phyloP scores from a whole-genome alignment of 2,329 filamentous ascomycete genomes.

The Aotearoamyces nothofagi region DNA sequence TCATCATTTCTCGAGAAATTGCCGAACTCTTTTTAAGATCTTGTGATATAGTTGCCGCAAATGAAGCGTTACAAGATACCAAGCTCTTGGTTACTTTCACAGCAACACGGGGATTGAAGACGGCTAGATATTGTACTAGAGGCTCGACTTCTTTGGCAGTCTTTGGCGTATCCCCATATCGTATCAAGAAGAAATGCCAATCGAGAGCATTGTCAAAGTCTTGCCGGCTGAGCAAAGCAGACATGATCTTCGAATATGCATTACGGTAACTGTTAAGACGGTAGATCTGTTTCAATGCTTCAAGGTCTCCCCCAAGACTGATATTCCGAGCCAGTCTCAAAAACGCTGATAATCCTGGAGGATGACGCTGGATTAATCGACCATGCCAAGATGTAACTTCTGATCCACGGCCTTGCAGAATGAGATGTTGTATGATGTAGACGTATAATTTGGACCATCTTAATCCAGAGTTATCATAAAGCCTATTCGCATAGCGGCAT shows the following conservation, averaged over 20 bases:
- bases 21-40: slow-evolving; percentile 6
- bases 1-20: slow-evolving; percentile 18
- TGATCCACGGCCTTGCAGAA: slow-evolving; percentile 12
- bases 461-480: slow-evolving; percentile 22
- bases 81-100: slow-evolving; percentile 12
- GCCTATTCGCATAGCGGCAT: slow-evolving; percentile 23
- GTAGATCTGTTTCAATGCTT: slow-evolving; percentile 26
- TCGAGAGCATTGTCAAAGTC: slow-evolving; percentile 23
- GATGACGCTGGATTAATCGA: slow-evolving; percentile 12
- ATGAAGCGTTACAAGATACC: slow-evolving; percentile 11
- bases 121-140: slow-evolving; percentile 23
- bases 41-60: slow-evolving; percentile 6
- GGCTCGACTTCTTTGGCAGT: slow-evolving; percentile 22
- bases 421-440: slow-evolving; percentile 24
- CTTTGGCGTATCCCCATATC: slow-evolving; percentile 25
- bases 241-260: slow-evolving; percentile 27
- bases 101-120: slow-evolving; percentile 16
- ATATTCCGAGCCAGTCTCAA: slow-evolving; percentile 19
- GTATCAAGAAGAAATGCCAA: slow-evolving; percentile 29
- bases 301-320: slow-evolving; percentile 14
- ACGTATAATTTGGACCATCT: slow-evolving; percentile 25
- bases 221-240: slow-evolving; percentile 22
- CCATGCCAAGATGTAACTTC: slow-evolving; percentile 15
- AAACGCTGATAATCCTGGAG: slow-evolving; percentile 21
- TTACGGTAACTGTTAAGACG: slow-evolving; percentile 20